Percentiles rank a stretch among this genome's conserved stretches.
These are phyloP conservation scores for Penicillium coprophilum DNA, from an alignment of 495 filamentous ascomycete species.

Conservation along the genomic window DNA sequence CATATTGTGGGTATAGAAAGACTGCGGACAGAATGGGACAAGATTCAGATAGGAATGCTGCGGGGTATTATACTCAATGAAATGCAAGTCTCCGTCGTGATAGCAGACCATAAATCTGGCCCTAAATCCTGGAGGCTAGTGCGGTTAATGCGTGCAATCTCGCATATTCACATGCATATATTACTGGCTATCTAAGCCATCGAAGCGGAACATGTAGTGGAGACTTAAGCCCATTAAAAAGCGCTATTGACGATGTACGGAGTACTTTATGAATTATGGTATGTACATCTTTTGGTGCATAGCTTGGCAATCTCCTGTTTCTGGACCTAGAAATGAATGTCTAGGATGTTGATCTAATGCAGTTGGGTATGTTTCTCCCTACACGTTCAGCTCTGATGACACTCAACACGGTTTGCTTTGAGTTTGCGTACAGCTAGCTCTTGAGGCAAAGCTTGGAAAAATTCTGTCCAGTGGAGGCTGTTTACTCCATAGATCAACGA, in stretches of 20 bases:
- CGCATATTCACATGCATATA: constrained; percentile 16
- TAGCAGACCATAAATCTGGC: constrained; percentile 2
- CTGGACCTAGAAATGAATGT: background rate
- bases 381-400: background rate
- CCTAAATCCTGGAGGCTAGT: constrained; percentile 1
- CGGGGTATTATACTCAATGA: constrained; percentile 19
- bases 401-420: background rate
- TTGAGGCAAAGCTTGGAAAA: background rate
- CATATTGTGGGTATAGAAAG: constrained; percentile 12
- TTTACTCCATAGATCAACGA: constrained; percentile 8
- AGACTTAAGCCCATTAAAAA: background rate
- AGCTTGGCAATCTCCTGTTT: background rate
- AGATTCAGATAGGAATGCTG: constrained; percentile 7
- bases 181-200: constrained; percentile 12
- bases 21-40: constrained; percentile 5
- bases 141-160: constrained; percentile 8
- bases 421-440: background rate
- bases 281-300: background rate
- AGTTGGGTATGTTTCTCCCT: background rate
- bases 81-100: constrained; percentile 6
- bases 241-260: background rate
- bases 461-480: constrained; percentile 4
- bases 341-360: background rate
- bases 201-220: constrained; percentile 9
- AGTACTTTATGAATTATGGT: background rate